Base-by-base conservation (phyloP, 192 early-diverging fungal species). In the Endogone sp. region DNA sequence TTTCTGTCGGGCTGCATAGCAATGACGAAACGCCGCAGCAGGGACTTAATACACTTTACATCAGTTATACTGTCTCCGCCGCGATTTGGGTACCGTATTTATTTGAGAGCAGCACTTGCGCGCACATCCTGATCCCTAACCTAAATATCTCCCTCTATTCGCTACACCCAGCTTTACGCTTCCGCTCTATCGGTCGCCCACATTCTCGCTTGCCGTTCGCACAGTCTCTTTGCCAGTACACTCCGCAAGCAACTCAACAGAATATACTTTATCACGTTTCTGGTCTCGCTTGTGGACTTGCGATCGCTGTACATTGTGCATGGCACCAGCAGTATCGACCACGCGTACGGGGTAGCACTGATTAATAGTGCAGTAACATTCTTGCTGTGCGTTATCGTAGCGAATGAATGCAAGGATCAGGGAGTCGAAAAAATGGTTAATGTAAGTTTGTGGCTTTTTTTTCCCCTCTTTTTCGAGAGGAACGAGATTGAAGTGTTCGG, bases 351-450 rank as follows among this genome's bases (percentile, higher is more conserved):
- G 24, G 24, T 74, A 23, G 26, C 73, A 29, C 28, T 74, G 25
- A 56, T 31, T 24, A 66, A 62, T 3, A 31, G 60, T 29, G 22
- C 57, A 11, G 22, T 74, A 10, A 61, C 49, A 25, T 60, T 75
- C 23, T 10, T 71, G 27, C 22, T 79, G 9, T 24, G 74, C 8
- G 25, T 54, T 21, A 31, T 74, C n/a, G 32, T 71, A 9, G 71
- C 69, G 29, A 71, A 71, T 66, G 77, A 79, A 65, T 56, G 60
- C 23, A 66, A 66, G 26, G 57, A 69, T 64, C 72, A 72, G 55
- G 3, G 26, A 32, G 60, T 68, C 2, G 57, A 73, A 11, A 60
- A 67, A 30, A 64, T 71, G 16, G 72, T 73, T 37, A 32, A 60
- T 2, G 75, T 76, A 71, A 68, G 69, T 54, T 23, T 8, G 8